Conservation (phyloP, 345 rosid genomes). For the Brassica cretica region DNA sequence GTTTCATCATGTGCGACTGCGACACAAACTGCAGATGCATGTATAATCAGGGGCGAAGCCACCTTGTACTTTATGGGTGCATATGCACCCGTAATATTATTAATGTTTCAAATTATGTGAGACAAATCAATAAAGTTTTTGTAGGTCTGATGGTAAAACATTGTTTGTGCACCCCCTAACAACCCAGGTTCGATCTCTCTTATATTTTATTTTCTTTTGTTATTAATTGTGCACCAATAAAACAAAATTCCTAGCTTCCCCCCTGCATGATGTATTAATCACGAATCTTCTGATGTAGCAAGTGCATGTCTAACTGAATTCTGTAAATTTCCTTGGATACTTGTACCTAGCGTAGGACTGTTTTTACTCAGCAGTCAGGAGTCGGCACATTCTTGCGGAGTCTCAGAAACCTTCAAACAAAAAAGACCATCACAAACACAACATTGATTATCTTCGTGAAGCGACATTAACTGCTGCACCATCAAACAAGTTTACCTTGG, state of each 20-base stretch:
- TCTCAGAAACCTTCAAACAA: conserved; percentile 85
- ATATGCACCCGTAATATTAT: no score
- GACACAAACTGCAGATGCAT: conserved; percentile 89
- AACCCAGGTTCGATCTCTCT: no score
- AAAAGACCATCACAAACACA: conserved; percentile 16
- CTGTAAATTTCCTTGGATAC: conserved; percentile 86
- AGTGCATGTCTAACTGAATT: conserved; percentile 62
- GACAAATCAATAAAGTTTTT: no score
- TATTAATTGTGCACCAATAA: no score
- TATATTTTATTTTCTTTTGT: no score
- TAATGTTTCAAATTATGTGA: no score
- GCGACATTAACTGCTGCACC: neutral
- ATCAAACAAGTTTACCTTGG: conserved; percentile 56
- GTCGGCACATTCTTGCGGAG: conserved; percentile 91
- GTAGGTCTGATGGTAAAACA: no score
- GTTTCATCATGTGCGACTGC: conserved; percentile 87
- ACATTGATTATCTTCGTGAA: neutral
- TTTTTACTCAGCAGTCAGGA: conserved; percentile 55
- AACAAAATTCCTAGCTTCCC: no score
- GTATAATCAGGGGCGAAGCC: conserved; percentile 39
- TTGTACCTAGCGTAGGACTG: conserved; percentile 95
- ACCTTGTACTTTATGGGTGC: no score
- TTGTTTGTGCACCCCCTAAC: no score
- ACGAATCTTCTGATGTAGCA: conserved; percentile 85
- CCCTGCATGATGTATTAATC: conserved; percentile 35